These are phyloP conservation scores for Mycena filopes DNA, from an alignment of 768 basidiomycete genomes.

Conservation along the genomic window DNA sequence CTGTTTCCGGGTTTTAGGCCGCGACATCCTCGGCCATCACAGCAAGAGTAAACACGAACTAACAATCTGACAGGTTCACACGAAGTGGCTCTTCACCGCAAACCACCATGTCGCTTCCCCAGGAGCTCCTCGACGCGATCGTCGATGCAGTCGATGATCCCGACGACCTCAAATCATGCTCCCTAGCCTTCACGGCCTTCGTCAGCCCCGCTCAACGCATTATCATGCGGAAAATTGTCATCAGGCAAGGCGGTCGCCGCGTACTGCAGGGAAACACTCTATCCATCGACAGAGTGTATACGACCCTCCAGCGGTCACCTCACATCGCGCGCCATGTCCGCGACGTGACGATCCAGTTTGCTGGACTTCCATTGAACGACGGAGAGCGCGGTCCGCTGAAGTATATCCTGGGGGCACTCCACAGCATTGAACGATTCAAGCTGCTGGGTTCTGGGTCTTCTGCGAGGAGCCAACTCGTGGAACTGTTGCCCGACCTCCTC, in stretches of 20 bases:
- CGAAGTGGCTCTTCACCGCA: too few species aligned
- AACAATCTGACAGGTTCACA: too few species aligned
- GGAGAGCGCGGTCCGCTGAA: not conserved
- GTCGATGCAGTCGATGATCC: slow-evolving; percentile 4
- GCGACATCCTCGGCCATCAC: too few species aligned
- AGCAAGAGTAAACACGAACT: too few species aligned
- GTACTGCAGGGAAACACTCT: not conserved
- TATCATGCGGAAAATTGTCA: not conserved
- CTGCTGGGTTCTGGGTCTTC: not conserved
- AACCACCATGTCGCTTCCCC: not conserved
- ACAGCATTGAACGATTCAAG: not conserved
- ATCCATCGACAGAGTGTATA: not conserved
- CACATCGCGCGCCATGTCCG: not conserved
- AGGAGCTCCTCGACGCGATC: slow-evolving; percentile 10
- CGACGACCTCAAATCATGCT: not conserved
- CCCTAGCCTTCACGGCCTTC: not conserved
- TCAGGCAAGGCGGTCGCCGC: not conserved
- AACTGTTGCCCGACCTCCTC: not conserved
- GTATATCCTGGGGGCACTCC: not conserved
- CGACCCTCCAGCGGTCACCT: not conserved
- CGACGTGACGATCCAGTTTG: not conserved
- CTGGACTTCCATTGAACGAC: not conserved
- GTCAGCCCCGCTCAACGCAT: slow-evolving; percentile 1
- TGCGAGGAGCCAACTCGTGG: not conserved
- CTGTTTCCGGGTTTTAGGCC: too few species aligned